Conservation (phyloP, 495 filamentous ascomycete genomes). For the Penicillium roqueforti region DNA sequence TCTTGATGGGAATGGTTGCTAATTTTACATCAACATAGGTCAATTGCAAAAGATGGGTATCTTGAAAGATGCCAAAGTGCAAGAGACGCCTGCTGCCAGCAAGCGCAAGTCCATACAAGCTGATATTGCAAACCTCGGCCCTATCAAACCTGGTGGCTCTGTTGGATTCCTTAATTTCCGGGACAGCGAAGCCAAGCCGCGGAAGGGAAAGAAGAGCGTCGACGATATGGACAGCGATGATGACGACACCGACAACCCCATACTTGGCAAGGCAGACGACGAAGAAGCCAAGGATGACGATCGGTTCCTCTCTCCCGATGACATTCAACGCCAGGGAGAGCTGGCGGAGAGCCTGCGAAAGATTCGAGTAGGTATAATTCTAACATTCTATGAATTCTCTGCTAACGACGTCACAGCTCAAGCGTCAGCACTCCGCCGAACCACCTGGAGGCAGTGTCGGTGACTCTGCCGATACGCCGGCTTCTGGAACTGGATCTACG, state of each 20-base stretch:
- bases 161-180: conserved; percentile 90
- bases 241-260: conserved; percentile 54
- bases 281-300: conserved; percentile 67
- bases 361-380: conserved; percentile 68
- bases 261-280: conserved; percentile 62
- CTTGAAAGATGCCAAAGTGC: conserved; percentile 55
- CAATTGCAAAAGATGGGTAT: conserved; percentile 96
- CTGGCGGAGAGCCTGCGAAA: conserved; percentile 85
- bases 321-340: conserved; percentile 77
- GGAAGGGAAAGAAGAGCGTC: conserved; percentile 45
- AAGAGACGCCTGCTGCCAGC: conserved; percentile 49
- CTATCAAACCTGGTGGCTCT: conserved; percentile 74
- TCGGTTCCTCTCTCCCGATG: conserved; percentile 63
- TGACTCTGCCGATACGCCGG: conserved; percentile 42
- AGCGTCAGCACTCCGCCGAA: conserved; percentile 89
- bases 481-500: conserved; percentile 34
- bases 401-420: conserved; percentile 58
- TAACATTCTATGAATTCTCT: background rate
- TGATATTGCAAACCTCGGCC: conserved; percentile 80
- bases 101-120: conserved; percentile 75
- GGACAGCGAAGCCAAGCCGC: conserved; percentile 54
- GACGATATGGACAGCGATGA: conserved; percentile 63
- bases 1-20: conserved; percentile 11
- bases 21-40: conserved; percentile 47
- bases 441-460: conserved; percentile 52